Percentiles rank a stretch among this genome's conserved stretches.
Conservation (phyloP, 345 rosid species). For the Dovyalis caffra region DNA sequence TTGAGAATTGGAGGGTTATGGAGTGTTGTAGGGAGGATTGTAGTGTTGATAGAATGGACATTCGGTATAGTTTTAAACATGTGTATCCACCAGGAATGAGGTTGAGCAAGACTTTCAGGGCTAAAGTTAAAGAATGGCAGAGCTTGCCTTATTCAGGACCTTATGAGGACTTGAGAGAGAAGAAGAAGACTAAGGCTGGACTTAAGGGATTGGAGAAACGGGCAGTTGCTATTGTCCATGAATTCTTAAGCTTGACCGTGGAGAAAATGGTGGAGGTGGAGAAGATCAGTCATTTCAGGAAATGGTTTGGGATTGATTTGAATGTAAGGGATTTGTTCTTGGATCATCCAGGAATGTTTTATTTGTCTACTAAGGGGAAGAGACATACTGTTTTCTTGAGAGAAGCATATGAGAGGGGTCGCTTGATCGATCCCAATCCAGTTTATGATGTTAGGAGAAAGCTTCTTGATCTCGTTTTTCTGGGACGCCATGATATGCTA, state of each 20-base stretch:
- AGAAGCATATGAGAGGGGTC: conserved; percentile 81
- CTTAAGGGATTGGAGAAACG: conserved; percentile 59
- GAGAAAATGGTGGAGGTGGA: conserved; percentile 95
- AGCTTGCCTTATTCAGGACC: conserved; percentile 68
- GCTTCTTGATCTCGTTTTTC: conserved; percentile 76
- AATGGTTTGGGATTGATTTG: conserved; percentile 72
- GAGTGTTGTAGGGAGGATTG: conserved; percentile 67
- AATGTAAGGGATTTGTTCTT: conserved; percentile 85
- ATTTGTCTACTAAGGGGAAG: conserved; percentile 78
- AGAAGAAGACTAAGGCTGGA: conserved; percentile 48
- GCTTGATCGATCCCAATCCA: conserved; percentile 60
- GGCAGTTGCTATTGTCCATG: conserved; percentile 73
- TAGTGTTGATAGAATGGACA: conserved; percentile 45
- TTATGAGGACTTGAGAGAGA: conserved; percentile 55
- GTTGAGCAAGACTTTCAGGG: conserved; percentile 67
- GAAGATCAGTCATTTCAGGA: conserved; percentile 88
- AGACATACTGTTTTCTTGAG: conserved; percentile 81
- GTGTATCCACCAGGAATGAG: conserved; percentile 82
- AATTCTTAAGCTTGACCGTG: conserved; percentile 76
- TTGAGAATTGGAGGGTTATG: conserved; percentile 74
- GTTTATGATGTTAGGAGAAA: conserved; percentile 68
- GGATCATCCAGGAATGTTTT: conserved; percentile 89
- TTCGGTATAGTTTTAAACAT: conserved; percentile 61
- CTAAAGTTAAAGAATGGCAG: conserved; percentile 85
- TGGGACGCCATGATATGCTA: conserved; percentile 55